Evolutionary conservation across 768 basidiomycete genomes (phyloP).

Genomic region (Russula compacta): DNA sequence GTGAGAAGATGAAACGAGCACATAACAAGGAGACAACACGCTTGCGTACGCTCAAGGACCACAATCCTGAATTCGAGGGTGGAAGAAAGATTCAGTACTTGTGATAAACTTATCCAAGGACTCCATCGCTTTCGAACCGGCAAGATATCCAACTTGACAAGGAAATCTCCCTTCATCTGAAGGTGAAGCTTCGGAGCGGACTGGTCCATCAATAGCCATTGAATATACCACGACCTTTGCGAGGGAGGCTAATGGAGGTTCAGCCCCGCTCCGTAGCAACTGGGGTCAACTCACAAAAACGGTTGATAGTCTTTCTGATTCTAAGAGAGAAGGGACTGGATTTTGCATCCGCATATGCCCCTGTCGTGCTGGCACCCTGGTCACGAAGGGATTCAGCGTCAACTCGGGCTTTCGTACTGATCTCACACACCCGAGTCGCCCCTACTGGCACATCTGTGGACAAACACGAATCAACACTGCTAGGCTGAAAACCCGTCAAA

Average conservation of each 20-base stretch:
- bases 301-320: constrained; percentile 63
- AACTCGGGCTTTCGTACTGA: neutral
- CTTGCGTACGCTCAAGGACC: constrained; percentile 53
- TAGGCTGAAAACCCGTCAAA: constrained; percentile 1
- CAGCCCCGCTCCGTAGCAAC: neutral
- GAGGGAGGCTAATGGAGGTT: constrained; percentile 35
- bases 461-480: neutral
- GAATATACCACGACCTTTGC: constrained; percentile 86
- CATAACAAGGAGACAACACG: neutral
- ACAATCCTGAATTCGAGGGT: constrained; percentile 83
- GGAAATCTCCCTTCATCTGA: constrained; percentile 24
- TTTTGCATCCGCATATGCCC: constrained; percentile 57
- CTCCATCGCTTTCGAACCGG: constrained; percentile 82
- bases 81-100: constrained; percentile 90
- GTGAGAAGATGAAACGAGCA: constrained; percentile 12
- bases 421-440: constrained; percentile 42
- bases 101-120: constrained; percentile 82
- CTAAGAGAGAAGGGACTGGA: constrained; percentile 46
- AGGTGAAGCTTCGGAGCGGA: constrained; percentile 36
- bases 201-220: constrained; percentile 71
- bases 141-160: constrained; percentile 48
- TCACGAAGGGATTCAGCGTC: constrained; percentile 9
- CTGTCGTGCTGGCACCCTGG: constrained; percentile 56
- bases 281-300: constrained; percentile 40
- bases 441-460: constrained; percentile 62